phyloP scores from a whole-genome alignment of 2,329 filamentous ascomycete species.

The Xylaria hypoxylon region DNA sequence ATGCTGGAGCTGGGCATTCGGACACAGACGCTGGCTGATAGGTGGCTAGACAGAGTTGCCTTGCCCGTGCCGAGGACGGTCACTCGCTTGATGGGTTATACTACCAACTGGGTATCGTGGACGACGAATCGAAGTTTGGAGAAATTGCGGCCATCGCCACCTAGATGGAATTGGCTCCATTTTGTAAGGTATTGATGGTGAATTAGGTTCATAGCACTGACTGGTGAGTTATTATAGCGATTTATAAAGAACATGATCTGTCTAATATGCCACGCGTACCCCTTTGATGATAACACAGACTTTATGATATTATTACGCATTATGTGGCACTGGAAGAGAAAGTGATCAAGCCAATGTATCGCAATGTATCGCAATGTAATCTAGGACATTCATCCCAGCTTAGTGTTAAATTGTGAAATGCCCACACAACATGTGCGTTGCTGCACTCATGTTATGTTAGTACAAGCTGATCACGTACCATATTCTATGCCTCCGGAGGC shows the following conservation, averaged over 20 bases:
- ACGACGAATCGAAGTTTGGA: constrained; percentile 27
- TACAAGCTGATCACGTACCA: no score
- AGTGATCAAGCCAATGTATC: no score
- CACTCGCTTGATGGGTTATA: constrained; percentile 15
- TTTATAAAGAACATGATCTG: neutral
- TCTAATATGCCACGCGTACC: neutral
- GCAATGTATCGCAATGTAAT: no score
- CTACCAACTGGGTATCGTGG: constrained; percentile 17
- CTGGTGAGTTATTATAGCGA: neutral
- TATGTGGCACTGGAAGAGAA: no score
- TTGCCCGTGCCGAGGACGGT: constrained; percentile 27
- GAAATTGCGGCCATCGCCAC: constrained; percentile 30
- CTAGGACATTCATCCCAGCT: no score
- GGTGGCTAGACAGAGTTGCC: neutral
- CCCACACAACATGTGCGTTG: no score
- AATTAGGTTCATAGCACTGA: neutral
- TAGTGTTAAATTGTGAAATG: no score
- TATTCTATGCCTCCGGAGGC: no score
- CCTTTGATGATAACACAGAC: neutral
- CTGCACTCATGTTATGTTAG: no score
- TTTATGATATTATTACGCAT: neutral
- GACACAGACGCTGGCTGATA: neutral
- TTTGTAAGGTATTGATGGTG: constrained; percentile 17
- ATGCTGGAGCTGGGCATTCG: constrained; percentile 1
- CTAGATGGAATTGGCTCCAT: constrained; percentile 24